Conservation (phyloP, 805 yeast genomes). For the Wickerhamomyces canadensis region DNA sequence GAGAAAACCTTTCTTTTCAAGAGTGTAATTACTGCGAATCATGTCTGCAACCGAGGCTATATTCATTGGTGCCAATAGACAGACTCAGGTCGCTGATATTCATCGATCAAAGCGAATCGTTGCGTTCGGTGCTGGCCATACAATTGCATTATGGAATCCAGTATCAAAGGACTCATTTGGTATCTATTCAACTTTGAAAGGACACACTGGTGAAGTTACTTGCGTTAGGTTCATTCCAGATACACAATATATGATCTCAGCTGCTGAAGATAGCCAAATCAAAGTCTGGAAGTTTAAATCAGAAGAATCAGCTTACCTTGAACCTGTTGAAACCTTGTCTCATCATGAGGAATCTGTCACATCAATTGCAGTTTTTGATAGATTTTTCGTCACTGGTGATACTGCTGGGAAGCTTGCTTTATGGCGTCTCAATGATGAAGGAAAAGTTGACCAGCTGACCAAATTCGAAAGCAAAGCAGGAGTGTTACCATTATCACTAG, state of each 20-base stretch:
- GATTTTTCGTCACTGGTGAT: conserved; percentile 52
- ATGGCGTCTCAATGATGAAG: conserved; percentile 36
- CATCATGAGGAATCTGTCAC: conserved; percentile 50
- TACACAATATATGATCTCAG: conserved; percentile 45
- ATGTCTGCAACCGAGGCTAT: conserved; percentile 41
- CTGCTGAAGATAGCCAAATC: conserved; percentile 62
- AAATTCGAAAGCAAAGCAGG: conserved; percentile 35
- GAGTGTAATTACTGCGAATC: neutral
- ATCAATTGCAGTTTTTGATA: conserved; percentile 35
- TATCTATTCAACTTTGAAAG: conserved; percentile 49
- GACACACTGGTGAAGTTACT: conserved; percentile 59
- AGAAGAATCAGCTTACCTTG: conserved; percentile 8
- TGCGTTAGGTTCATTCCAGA: conserved; percentile 54
- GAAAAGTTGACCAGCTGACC: conserved; percentile 24
- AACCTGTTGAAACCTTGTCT: conserved; percentile 27
- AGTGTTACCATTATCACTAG: conserved; percentile 43
- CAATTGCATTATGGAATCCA: conserved; percentile 69
- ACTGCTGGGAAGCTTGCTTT: conserved; percentile 53
- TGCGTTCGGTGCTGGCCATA: conserved; percentile 69
- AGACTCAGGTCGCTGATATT: conserved; percentile 53
- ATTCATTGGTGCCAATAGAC: conserved; percentile 70
- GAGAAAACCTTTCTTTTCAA: conserved; percentile 1
- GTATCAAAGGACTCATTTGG: conserved; percentile 37
- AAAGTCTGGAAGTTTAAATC: conserved; percentile 48
- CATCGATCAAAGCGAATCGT: conserved; percentile 32